Conservation (phyloP, 805 yeast genomes). For the Cyberlindnera americana region DNA sequence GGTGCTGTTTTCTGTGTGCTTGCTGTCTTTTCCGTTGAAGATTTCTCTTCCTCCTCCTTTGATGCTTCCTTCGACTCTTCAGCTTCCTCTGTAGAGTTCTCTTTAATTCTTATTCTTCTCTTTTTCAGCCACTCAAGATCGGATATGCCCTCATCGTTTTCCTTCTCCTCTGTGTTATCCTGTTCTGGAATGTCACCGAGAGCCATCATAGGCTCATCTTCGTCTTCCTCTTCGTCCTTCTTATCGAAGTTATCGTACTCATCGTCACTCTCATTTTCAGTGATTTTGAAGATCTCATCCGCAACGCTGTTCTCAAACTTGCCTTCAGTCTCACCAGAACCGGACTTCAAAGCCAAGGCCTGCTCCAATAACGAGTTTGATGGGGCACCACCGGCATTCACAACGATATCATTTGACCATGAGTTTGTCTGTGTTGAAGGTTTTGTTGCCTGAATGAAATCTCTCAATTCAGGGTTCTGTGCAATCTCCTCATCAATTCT, state of each 20-base stretch:
- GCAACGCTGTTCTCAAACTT: conserved; percentile 24
- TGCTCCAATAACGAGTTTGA: conserved; percentile 38
- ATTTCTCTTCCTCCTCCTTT: conserved; percentile 15
- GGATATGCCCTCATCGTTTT: conserved; percentile 48
- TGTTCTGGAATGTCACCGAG: conserved; percentile 29
- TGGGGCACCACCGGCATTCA: conserved; percentile 32
- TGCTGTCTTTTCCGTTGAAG: conserved; percentile 8
- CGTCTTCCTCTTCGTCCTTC: conserved; percentile 37
- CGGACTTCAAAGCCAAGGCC: conserved; percentile 35
- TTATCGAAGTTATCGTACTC: conserved; percentile 37
- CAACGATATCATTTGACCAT: conserved; percentile 55
- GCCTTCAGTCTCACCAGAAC: conserved; percentile 9
- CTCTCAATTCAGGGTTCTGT: conserved; percentile 65
- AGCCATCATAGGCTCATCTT: conserved; percentile 49
- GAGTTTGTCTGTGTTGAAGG: conserved; percentile 67
- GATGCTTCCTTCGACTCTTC: conserved; percentile 9
- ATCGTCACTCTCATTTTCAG: conserved; percentile 41
- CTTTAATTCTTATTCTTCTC: conserved; percentile 69
- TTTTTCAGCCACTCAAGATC: conserved; percentile 87
- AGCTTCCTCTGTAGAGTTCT: conserved; percentile 30
- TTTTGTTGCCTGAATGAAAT: conserved; percentile 79
- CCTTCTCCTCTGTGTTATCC: conserved; percentile 16
- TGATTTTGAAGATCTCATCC: conserved; percentile 26
- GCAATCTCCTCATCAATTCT: conserved; percentile 59
- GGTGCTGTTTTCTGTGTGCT: conserved; percentile 23